phyloP scores from a whole-genome alignment of 2,329 filamentous ascomycete genomes.

The Aureobasidium sp. region DNA sequence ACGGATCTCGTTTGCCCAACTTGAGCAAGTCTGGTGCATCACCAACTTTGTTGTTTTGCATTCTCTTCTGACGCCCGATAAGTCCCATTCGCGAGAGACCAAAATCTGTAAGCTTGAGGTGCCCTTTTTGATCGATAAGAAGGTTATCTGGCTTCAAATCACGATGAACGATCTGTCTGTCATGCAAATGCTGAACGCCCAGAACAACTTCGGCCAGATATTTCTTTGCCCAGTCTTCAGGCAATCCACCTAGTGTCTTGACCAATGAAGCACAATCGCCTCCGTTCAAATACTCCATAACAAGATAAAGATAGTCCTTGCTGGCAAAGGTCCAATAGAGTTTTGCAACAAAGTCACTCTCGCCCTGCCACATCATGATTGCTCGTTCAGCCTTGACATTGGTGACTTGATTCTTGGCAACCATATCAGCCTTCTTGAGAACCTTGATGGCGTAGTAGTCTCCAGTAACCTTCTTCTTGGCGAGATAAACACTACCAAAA shows the following conservation, averaged over 20 bases:
- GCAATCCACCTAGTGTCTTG: slow-evolving; percentile 83
- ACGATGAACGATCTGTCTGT: slow-evolving; percentile 88
- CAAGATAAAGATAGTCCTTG: slow-evolving; percentile 96
- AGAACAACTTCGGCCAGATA: slow-evolving; percentile 93
- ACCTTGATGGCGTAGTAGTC: slow-evolving; percentile 99
- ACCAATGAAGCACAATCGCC: slow-evolving; percentile 95
- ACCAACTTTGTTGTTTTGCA: slow-evolving; percentile 63
- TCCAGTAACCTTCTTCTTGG: slow-evolving; percentile 96
- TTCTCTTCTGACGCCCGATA: slow-evolving; percentile 90
- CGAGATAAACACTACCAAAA: slow-evolving; percentile 94
- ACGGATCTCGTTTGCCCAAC: slow-evolving; percentile 72
- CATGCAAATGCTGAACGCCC: slow-evolving; percentile 94
- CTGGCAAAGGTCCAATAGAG: slow-evolving; percentile 99
- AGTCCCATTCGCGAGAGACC: slow-evolving; percentile 95
- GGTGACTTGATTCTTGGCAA: slow-evolving; percentile 97
- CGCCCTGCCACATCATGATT: slow-evolving; percentile 99
- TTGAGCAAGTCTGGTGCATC: slow-evolving; percentile 92
- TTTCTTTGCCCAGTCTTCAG: slow-evolving; percentile 97
- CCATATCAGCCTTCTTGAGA: slow-evolving; percentile 99
- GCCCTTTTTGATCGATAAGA: slow-evolving; percentile 91
- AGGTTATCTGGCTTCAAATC: slow-evolving; percentile 97
- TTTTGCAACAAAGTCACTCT: slow-evolving; percentile 98
- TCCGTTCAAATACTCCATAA: slow-evolving; percentile 98
- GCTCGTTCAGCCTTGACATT: slow-evolving; percentile 98
- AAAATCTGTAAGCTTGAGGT: slow-evolving; percentile 96